Conservation (phyloP, 106 monocot genomes). For the Alisma plantagoaquatica region DNA sequence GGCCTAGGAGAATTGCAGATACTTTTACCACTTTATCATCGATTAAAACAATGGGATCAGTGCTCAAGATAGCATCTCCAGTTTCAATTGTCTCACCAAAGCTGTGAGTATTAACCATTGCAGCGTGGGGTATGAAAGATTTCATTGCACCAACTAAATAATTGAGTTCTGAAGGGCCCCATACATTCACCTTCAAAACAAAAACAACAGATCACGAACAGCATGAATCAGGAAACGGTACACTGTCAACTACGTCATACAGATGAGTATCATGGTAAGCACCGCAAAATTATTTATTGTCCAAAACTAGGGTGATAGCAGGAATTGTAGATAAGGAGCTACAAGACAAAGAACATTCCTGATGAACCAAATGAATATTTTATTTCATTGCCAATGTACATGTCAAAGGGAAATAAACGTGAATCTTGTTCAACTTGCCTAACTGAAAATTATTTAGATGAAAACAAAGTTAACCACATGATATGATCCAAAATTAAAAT, state of each 20-base stretch:
- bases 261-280: not conserved
- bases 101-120: slow-evolving; percentile 85
- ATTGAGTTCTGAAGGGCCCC: slow-evolving; percentile 96
- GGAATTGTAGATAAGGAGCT: no score
- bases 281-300: not conserved
- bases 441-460: no score
- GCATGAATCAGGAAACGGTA: not conserved
- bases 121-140: slow-evolving; percentile 85
- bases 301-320: no score
- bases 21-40: slow-evolving; percentile 90
- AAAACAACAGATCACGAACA: not conserved
- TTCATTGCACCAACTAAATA: slow-evolving; percentile 84
- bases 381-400: no score
- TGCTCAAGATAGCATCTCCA: slow-evolving; percentile 12
- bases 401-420: no score
- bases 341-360: not conserved
- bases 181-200: slow-evolving; percentile 71
- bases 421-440: no score
- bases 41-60: slow-evolving; percentile 57
- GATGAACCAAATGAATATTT: not conserved
- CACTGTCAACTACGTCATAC: not conserved
- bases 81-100: slow-evolving; percentile 41
- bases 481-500: no score
- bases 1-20: slow-evolving; percentile 64
- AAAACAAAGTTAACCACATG: no score